Base-by-base conservation (phyloP, 2,329 filamentous ascomycete genomes). In the Scytalidium lignicola region DNA sequence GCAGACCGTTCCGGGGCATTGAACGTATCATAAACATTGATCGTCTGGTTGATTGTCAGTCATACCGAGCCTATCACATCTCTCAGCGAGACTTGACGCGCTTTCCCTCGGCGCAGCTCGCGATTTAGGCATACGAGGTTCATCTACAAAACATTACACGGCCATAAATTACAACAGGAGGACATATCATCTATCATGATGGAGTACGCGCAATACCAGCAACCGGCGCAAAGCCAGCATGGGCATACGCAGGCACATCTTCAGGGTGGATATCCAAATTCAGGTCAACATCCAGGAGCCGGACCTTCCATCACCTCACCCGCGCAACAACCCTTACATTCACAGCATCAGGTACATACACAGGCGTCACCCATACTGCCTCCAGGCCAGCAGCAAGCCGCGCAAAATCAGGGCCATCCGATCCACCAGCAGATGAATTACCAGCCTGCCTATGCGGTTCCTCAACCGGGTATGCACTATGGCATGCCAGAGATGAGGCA, bases 341-440 rank as follows among this genome's bases (percentile, higher is more conserved):
- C 82, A 60, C 80, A 85, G 59, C 72, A 73, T 59, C 62, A 68
- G 32, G 73, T 78, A 47, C 72, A 78, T 62, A 76, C 76, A 56
- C 84, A 92, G 69, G 83, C 84, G 3, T 93, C 88, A 28, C 88
- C 90, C 26, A 90, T 93, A 55, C 76, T 93, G 49, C 82, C 86
- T 21, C 85, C 87, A 46, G 88, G 93, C 69, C 80, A 87, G 62
- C 86, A 86, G 58, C 86, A 86, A 60, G 75, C 79, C 54, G 73
- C 78, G 37, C 80, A 82, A 54, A 80, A 79, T 62, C 77, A 83
- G 58, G 73, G 74, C 44, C 80, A 82, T 46, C 66, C 71, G 37
- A 74, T 80, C 54, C 79, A 81, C 62, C 79, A 79, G 57, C 85
- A 86, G 70, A 88, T 85, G 78, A 89, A 84, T 72, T 96, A 96